Base-by-base conservation (phyloP, 495 filamentous ascomycete genomes). In the Trichoderma orchidacearum region DNA sequence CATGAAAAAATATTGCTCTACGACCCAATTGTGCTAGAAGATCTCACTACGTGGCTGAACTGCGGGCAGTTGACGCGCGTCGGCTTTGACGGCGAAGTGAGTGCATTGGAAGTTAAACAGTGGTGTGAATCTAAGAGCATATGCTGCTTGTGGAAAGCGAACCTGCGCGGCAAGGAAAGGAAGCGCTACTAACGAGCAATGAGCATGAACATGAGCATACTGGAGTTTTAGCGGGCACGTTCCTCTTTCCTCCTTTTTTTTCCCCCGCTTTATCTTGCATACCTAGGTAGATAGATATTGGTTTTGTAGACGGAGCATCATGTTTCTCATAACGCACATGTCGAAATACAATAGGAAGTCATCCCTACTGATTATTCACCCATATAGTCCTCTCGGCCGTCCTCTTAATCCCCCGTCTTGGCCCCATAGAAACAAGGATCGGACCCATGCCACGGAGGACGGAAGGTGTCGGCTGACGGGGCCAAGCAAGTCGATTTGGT, bases 1-100 rank as follows among this genome's bases (percentile, higher is more conserved):
- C 75, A 94, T 55, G 85, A 96, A 72, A 92, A 90, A 67, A 96
- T 98, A 50, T 75, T 97, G 17, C 83, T 96, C 70, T 97, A 92
- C 65, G 92, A 97, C 60, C 90, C 94, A 0, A 85, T 98, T 35
- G 75, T 93, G 0, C 65, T 96, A 1, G 93, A 97, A 67, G 93
- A 96, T 56, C 71, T 98, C 8, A 76, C 90, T 5, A 72, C 68
- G 1, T 97, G 89, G 89, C 66, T 98, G 25, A 96, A 95, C 58
- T 77, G 75, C 17, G 81, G 85, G 30, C 84, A 83, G 4, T 62
- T 94, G 32, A 73, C 72, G 7, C 71, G 73, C 17, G 74, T 82
- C 0, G 78, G 79, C 2, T 82, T 81, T 59, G 83, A 89, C 60
- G 77, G 80, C 3, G 83, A 90, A 71, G 77, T 91, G 18, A 61